Evolutionary conservation across 331 rosid genomes (phyloP), one percentile per base, ranked within the genome.

Genomic region (Erythrophleum ivorense): DNA sequence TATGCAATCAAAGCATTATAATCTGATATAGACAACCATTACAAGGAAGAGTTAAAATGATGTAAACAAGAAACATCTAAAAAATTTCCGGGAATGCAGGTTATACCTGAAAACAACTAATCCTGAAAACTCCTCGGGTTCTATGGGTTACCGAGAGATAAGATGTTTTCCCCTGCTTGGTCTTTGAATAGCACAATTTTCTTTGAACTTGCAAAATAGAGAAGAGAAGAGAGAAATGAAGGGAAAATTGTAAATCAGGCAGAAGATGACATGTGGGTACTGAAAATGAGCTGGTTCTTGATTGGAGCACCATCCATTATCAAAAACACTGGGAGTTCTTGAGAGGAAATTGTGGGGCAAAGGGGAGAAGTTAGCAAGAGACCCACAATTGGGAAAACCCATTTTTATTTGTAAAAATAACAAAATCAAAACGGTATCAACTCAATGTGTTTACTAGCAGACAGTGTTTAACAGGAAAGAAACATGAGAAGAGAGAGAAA

Each of bases 301-400:
- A 88, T 83, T 83, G 85, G 84, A 78, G 69, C 88, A 83, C 85
- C 82, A 84, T 59, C 84, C 84, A 78, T 82, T 82, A 81, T 78
- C 73, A 84, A 78, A 84, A 82, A 75, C 78, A 78, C 73, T 66
- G 72, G 71, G 89, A 81, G 69, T 78, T 81, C 64, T 79, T 77
- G 87, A 71, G 92, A 89, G 92, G 64, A 84, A 92, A 78, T 84
- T 86, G 91, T 87, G 91, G 90, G 89, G 80, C 76, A 84, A 81
- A 77, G 84, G 52, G 64, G 48, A 73, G 75, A 84, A 76, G 77
- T 74, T 86, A 78, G 83, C 15, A 77, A 78, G 57, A 79, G 36
- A 84, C 67, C 92, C 84, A 86, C 77, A 86, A 84, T 89, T 89
- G 89, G 95, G 78, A 87, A 81, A 71, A 41, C 9, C 77, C 83